phyloP scores from a whole-genome alignment of 495 filamentous ascomycete genomes.

The Daldinia vernicosa region DNA sequence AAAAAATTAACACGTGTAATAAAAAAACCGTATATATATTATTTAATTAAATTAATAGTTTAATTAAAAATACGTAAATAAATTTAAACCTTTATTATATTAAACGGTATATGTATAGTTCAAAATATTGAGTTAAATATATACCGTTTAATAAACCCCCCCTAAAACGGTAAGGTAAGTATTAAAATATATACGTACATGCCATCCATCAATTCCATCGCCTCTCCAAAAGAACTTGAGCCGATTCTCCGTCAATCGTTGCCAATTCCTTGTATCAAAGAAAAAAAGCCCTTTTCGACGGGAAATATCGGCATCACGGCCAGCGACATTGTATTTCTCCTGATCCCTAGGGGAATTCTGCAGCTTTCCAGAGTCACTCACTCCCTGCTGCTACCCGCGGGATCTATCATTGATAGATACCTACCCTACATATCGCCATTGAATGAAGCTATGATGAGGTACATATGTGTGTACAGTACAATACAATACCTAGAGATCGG shows the following conservation, averaged over 20 bases:
- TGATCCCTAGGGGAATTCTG: not conserved
- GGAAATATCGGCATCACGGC: constrained; percentile 17
- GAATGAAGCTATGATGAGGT: constrained; percentile 4
- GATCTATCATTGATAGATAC: not conserved
- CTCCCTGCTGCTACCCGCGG: not conserved
- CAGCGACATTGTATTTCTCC: constrained; percentile 1
- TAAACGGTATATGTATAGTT: too few species aligned
- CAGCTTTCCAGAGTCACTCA: constrained; percentile 2
- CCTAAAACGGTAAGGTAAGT: too few species aligned
- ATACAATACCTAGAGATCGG: not conserved
- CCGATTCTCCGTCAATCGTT: constrained; percentile 7
- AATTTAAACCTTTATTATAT: not conserved
- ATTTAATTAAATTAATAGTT: not conserved
- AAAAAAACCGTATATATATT: not conserved
- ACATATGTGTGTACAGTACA: too few species aligned
- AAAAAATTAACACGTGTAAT: not conserved
- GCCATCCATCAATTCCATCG: not conserved
- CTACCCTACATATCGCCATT: not conserved
- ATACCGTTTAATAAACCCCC: too few species aligned
- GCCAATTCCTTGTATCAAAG: constrained; percentile 15
- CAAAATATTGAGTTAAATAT: too few species aligned
- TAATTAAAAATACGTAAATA: not conserved
- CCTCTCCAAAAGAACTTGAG: not conserved
- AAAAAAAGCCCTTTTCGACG: constrained; percentile 4
- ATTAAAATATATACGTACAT: too few species aligned